Evolutionary conservation across 139 green algal genomes (phyloP).

Genomic region (Chlorella sp.): DNA sequence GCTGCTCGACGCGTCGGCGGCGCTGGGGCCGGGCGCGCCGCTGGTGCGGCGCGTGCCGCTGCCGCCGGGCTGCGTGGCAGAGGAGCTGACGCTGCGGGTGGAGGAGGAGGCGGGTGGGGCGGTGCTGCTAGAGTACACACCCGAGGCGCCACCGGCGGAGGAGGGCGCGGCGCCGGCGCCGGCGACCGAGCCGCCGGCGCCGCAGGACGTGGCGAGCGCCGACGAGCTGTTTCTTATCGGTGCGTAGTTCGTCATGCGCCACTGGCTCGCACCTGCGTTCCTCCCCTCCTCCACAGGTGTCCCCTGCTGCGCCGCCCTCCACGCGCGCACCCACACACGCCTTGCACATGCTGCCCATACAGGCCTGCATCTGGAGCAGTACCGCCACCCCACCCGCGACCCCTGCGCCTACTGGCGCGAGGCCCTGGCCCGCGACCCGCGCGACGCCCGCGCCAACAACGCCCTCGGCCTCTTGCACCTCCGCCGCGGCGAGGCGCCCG

Average conservation of each 20-base stretch:
- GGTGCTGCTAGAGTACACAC: conserved; percentile 1
- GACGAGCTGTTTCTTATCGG: conserved; percentile 13
- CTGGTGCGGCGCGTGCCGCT: neutral
- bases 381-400: conserved; percentile 13
- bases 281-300: too few species aligned
- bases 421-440: conserved; percentile 3
- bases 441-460: conserved; percentile 11
- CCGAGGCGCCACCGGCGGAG: neutral
- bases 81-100: conserved; percentile 1
- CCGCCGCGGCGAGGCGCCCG: neutral
- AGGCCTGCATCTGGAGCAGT: conserved; percentile 21
- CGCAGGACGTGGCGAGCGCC: conserved; percentile 1
- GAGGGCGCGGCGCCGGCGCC: neutral
- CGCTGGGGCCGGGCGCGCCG: neutral
- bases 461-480: conserved; percentile 10
- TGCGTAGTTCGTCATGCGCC: too few species aligned
- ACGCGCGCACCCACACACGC: neutral
- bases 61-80: neutral
- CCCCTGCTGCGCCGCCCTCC: too few species aligned
- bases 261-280: too few species aligned
- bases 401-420: conserved; percentile 16
- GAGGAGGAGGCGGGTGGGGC: neutral
- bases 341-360: neutral
- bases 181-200: conserved; percentile 6
- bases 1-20: neutral